Evolutionary conservation across 176 grass and related monocot genomes (phyloP).

Genomic region (Oryza meyeriana): DNA sequence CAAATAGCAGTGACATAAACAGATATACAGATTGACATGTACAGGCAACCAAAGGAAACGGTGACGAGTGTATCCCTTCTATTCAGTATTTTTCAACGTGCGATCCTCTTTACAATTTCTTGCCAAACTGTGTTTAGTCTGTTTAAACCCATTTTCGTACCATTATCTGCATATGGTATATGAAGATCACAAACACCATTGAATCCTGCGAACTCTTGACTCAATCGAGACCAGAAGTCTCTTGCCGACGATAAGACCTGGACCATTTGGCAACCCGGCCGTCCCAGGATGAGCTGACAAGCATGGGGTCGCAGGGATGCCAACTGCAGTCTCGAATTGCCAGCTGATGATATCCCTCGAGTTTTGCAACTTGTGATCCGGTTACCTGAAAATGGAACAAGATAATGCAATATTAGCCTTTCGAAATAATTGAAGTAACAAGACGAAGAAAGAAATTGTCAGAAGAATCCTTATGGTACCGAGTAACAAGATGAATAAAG

Average conservation of each 20-base stretch:
- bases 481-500: not conserved
- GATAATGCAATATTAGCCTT: not conserved
- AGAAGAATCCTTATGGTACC: no score
- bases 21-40: not conserved
- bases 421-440: not conserved
- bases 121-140: not conserved
- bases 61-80: not conserved
- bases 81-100: conserved; percentile 10
- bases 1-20: not conserved
- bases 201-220: not conserved
- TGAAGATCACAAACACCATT: not conserved
- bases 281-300: conserved; percentile 84
- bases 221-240: conserved; percentile 30
- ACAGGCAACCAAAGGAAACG: not conserved
- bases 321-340: conserved; percentile 81
- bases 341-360: conserved; percentile 45
- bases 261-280: conserved; percentile 52
- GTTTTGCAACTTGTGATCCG: conserved; percentile 55
- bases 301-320: conserved; percentile 68
- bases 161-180: not conserved
- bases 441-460: not conserved
- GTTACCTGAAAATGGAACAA: conserved; percentile 51
- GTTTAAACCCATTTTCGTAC: not conserved
- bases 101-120: not conserved
- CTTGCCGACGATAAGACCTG: conserved; percentile 13